Evolutionary conservation across 208 protist genomes (phyloP).

Genomic region (Borovskyia barvae): DNA sequence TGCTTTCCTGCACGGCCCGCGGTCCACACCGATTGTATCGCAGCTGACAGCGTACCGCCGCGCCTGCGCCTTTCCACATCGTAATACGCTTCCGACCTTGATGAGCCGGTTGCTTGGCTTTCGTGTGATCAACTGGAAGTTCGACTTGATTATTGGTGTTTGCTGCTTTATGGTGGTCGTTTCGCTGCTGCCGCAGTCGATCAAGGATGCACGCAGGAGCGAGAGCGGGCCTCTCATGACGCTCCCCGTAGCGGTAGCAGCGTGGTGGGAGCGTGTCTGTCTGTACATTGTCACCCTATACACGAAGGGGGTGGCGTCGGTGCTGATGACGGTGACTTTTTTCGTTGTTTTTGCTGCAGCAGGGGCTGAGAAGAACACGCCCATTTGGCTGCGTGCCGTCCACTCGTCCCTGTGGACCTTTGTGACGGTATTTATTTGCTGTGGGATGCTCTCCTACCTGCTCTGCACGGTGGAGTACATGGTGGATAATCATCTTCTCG

Average conservation of each 20-base stretch:
- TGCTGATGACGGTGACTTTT: constrained; percentile 39
- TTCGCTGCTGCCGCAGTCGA: constrained; percentile 59
- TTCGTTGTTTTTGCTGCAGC: constrained; percentile 48
- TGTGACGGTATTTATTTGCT: constrained; percentile 47
- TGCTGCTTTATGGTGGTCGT: constrained; percentile 64
- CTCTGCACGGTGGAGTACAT: constrained; percentile 62
- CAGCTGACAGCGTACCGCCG: constrained; percentile 58
- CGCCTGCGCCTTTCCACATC: constrained; percentile 45
- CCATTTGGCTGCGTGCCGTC: constrained; percentile 35
- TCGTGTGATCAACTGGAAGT: constrained; percentile 85
- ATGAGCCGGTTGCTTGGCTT: constrained; percentile 64
- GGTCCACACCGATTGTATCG: constrained; percentile 33
- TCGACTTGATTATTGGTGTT: constrained; percentile 71
- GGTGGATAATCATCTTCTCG: constrained; percentile 43
- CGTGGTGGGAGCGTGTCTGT: constrained; percentile 22
- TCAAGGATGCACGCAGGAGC: constrained; percentile 7
- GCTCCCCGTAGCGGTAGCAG: constrained; percentile 18
- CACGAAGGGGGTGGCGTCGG: constrained; percentile 39
- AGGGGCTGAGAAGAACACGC: constrained; percentile 33
- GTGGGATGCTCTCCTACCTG: constrained; percentile 45
- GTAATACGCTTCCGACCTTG: constrained; percentile 50
- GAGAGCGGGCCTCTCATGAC: constrained; percentile 3
- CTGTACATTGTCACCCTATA: constrained; percentile 39
- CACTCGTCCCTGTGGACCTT: constrained; percentile 54
- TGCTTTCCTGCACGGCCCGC: constrained; percentile 75